Conservation (phyloP, 805 yeast genomes). For the Candida peoriensis region DNA sequence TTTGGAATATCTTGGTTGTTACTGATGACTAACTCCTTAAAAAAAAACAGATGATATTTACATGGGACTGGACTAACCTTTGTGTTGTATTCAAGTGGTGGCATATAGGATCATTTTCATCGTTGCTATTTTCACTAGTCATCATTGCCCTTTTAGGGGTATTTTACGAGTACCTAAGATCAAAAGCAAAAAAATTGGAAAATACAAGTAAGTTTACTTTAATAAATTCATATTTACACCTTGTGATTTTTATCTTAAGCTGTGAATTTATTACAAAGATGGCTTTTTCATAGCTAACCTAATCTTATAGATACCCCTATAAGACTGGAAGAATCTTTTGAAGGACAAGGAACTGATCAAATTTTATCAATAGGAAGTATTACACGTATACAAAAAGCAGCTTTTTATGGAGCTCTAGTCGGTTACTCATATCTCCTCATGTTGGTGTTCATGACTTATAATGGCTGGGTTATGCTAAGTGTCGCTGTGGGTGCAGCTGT, state of each 20-base stretch:
- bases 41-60: conserved; percentile 52
- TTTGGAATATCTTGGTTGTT: conserved; percentile 1
- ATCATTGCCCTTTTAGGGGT: conserved; percentile 44
- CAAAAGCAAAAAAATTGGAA: conserved; percentile 13
- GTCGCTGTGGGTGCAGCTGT: conserved; percentile 66
- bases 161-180: conserved; percentile 58
- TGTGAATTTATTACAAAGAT: not conserved
- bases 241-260: not conserved
- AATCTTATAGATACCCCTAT: conserved; percentile 6
- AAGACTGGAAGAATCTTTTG: conserved; percentile 3
- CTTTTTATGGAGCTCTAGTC: conserved; percentile 59
- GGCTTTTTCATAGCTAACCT: conserved; percentile 4
- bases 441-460: conserved; percentile 84
- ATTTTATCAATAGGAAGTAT: conserved; percentile 14
- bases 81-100: conserved; percentile 78
- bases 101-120: conserved; percentile 55
- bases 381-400: conserved; percentile 29
- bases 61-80: conserved; percentile 70
- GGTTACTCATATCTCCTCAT: conserved; percentile 67
- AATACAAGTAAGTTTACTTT: conserved; percentile 17
- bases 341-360: conserved; percentile 8
- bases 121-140: conserved; percentile 47
- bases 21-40: conserved; percentile 9
- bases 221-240: not conserved
- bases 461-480: conserved; percentile 79